Evolutionary conservation across 1,284 basidiomycete genomes (phyloP).

Genomic region (Schizopora paradoxa): DNA sequence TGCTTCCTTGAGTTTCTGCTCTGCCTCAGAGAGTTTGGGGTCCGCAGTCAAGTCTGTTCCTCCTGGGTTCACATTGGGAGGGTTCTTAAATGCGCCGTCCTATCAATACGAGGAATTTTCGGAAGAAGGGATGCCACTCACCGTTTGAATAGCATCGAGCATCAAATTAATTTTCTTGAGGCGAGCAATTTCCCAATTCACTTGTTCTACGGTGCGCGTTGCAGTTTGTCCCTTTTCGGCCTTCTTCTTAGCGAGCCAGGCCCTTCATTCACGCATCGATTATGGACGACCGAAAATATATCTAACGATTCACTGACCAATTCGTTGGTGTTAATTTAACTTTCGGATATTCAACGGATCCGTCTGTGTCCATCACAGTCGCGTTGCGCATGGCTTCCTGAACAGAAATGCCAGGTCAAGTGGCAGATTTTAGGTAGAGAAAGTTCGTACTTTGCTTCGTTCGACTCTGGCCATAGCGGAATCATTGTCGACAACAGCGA

Average conservation of each 20-base stretch:
- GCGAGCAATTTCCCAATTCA: slow-evolving; percentile 1
- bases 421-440: background rate
- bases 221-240: background rate
- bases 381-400: slow-evolving; percentile 8
- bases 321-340: slow-evolving; percentile 1
- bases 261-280: background rate
- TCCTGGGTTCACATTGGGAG: background rate
- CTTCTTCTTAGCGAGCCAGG: slow-evolving; percentile 1
- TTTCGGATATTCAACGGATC: background rate
- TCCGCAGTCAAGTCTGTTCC: background rate
- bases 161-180: slow-evolving; percentile 3
- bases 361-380: background rate
- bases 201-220: background rate
- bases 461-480: slow-evolving; percentile 6
- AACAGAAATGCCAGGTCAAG: background rate
- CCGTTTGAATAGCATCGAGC: background rate
- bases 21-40: background rate
- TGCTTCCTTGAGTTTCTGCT: background rate
- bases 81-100: background rate
- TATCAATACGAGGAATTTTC: background rate
- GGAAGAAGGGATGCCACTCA: background rate
- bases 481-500: slow-evolving; percentile 2
- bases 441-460: slow-evolving; percentile 3
- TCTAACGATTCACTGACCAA: background rate
- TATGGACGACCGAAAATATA: background rate